Evolutionary conservation across 768 basidiomycete genomes (phyloP).

Genomic region (Trametes cinnabarina): DNA sequence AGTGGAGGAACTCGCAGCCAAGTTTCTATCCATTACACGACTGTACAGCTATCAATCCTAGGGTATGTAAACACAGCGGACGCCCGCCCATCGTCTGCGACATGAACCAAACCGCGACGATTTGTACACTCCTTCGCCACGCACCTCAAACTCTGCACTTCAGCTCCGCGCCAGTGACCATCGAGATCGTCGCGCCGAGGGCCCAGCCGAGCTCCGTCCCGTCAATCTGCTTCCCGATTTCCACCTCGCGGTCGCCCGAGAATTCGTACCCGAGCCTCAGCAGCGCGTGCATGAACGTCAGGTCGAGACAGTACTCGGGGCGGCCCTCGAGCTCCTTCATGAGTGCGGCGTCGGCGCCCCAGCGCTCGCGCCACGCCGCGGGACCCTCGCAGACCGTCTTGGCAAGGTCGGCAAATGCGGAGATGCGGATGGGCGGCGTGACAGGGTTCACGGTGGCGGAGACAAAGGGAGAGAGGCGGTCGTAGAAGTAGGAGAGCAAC

Average conservation of each 20-base stretch:
- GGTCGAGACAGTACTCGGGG: conserved; percentile 93
- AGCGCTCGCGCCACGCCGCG: conserved; percentile 51
- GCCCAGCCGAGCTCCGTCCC: conserved; percentile 96
- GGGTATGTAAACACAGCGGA: background rate
- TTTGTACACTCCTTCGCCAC: background rate
- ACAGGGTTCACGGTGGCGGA: conserved; percentile 27
- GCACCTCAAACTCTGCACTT: conserved; percentile 41
- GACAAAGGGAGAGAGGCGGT: conserved; percentile 82
- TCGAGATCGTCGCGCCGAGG: conserved; percentile 77
- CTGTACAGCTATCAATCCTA: background rate
- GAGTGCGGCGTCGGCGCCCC: conserved; percentile 44
- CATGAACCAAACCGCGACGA: background rate
- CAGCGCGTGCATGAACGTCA: conserved; percentile 93
- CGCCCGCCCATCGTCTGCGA: too few species aligned
- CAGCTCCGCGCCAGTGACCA: conserved; percentile 58
- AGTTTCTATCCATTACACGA: conserved; percentile 4
- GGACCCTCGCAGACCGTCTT: conserved; percentile 71
- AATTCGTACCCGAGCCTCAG: conserved; percentile 91
- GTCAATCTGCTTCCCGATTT: conserved; percentile 81
- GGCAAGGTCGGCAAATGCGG: conserved; percentile 64
- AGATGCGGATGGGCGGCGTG: conserved; percentile 35
- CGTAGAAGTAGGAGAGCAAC: conserved; percentile 97
- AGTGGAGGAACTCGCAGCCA: background rate
- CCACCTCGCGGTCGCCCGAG: conserved; percentile 59
- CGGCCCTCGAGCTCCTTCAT: conserved; percentile 73